Conservation (phyloP, 192 early-diverging fungal species). For the Linnemannia hyalina region DNA sequence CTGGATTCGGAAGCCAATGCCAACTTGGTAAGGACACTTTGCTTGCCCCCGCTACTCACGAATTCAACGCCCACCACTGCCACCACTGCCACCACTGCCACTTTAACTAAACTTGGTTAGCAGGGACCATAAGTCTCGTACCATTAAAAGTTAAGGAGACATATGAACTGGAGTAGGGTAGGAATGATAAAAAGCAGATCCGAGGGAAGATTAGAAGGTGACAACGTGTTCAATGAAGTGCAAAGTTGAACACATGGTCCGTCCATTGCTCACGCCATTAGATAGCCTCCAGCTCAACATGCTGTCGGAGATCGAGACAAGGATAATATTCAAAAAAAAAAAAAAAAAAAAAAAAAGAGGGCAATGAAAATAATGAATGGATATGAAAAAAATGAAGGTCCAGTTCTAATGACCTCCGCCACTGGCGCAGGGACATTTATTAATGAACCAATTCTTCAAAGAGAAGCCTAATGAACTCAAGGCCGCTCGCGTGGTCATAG, state of each 20-base stretch:
- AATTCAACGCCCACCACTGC: too few species aligned
- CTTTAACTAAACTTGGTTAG: too few species aligned
- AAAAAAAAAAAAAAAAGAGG: neutral
- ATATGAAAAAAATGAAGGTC: neutral
- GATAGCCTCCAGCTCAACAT: neutral
- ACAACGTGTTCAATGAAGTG: neutral
- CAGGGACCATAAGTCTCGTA: too few species aligned
- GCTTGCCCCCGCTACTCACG: too few species aligned
- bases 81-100: too few species aligned
- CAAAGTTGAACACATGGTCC: neutral
- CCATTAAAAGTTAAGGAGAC: neutral
- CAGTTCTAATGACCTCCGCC: too few species aligned
- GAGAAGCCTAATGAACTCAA: neutral
- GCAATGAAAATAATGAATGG: neutral
- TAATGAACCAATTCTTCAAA: neutral
- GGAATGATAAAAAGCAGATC: neutral
- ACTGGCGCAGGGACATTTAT: neutral
- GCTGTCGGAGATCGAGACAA: neutral
- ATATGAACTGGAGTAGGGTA: neutral
- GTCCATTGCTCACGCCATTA: conserved; percentile 7
- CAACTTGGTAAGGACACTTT: too few species aligned
- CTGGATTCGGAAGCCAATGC: too few species aligned
- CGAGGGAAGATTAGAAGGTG: neutral
- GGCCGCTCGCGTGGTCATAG: neutral
- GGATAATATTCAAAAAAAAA: neutral